These are phyloP conservation scores for Cladorrhinum sp. DNA, from an alignment of 2,329 filamentous ascomycete genomes.

Conservation along the genomic window DNA sequence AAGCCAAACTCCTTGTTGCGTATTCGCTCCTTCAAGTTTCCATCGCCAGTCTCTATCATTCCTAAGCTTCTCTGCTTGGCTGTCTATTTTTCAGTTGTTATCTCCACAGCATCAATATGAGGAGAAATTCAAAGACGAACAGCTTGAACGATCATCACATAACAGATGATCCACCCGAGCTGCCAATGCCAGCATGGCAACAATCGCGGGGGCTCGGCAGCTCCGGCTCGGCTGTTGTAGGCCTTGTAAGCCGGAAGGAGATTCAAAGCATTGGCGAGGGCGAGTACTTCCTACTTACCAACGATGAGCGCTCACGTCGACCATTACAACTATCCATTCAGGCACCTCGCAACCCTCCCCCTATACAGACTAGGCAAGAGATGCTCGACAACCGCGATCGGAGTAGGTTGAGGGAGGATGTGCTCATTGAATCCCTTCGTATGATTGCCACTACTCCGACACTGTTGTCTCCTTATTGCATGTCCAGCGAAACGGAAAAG, in stretches of 20 bases:
- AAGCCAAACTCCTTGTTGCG: background rate
- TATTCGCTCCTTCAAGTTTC: background rate
- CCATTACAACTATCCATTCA: background rate
- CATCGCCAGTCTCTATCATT: background rate
- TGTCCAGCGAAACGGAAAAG: background rate
- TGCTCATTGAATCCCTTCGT: slow-evolving; percentile 1
- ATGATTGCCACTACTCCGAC: slow-evolving; percentile 10
- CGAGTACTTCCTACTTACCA: background rate
- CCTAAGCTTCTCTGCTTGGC: background rate
- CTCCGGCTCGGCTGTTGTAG: slow-evolving; percentile 4
- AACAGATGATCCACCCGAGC: slow-evolving; percentile 10
- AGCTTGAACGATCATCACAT: background rate
- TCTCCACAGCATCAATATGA: background rate
- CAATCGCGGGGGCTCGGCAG: background rate
- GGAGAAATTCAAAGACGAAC: background rate
- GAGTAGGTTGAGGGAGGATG: slow-evolving; percentile 9
- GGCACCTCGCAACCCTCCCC: slow-evolving; percentile 3
- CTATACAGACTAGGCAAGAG: slow-evolving; percentile 2
- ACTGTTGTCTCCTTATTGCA: background rate
- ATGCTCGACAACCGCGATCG: background rate
- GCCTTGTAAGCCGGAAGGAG: slow-evolving; percentile 1
- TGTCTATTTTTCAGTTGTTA: background rate
- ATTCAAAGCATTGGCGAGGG: background rate
- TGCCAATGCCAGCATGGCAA: slow-evolving; percentile 9
- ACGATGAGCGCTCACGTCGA: background rate